A percentile compares a stretch with the other conserved stretches of the same genome.
Evolutionary conservation across 2,329 filamentous ascomycete species (phyloP).

Genomic region (Dactylellina cionopaga): DNA sequence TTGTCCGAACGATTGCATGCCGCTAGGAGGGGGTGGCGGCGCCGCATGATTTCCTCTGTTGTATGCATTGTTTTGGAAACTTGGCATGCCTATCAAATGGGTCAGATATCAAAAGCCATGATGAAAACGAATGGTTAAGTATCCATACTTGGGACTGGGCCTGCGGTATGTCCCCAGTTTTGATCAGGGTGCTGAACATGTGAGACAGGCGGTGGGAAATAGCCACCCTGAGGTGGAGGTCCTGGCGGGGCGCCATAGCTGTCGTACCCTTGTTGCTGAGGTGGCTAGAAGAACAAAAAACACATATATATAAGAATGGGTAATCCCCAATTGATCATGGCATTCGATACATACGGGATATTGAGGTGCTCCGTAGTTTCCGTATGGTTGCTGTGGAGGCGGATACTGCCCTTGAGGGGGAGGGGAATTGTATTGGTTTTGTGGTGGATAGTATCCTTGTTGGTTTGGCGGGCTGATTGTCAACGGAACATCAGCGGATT

Average conservation of each 20-base stretch:
- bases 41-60: constrained; percentile 41
- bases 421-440: constrained; percentile 20
- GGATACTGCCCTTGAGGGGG: constrained; percentile 37
- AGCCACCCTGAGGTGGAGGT: constrained; percentile 27
- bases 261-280: constrained; percentile 10
- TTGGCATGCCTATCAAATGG: constrained; percentile 25
- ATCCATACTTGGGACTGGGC: constrained; percentile 32
- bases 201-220: constrained; percentile 33
- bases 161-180: constrained; percentile 44
- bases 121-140: not conserved
- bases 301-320: not conserved
- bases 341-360: constrained; percentile 33
- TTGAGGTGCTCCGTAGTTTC: constrained; percentile 38
- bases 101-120: not conserved
- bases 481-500: not conserved
- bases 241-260: constrained; percentile 30
- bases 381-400: constrained; percentile 27
- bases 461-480: constrained; percentile 9
- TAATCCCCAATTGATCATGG: not conserved
- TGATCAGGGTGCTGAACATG: constrained; percentile 32
- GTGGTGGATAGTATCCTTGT: constrained; percentile 12
- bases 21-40: constrained; percentile 30
- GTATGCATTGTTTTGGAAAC: constrained; percentile 33
- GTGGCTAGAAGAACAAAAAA: not conserved
- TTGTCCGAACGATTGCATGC: constrained; percentile 42